Evolutionary conservation across 2,329 filamentous ascomycete species (phyloP).

Genomic region (Dactylella cylindrospora): DNA sequence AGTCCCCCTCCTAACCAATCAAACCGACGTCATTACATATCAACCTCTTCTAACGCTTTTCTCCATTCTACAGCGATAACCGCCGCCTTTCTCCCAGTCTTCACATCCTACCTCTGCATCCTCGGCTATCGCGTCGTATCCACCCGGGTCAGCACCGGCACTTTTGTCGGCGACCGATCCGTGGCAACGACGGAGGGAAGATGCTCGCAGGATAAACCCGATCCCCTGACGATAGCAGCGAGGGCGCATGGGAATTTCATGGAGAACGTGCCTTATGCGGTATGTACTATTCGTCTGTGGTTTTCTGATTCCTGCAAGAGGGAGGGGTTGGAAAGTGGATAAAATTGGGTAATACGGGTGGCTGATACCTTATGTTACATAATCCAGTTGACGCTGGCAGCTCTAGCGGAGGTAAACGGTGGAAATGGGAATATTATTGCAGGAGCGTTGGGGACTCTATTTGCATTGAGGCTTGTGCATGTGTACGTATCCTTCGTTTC

Average conservation of each 20-base stretch:
- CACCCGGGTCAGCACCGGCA: conserved; percentile 16
- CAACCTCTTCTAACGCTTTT: neutral
- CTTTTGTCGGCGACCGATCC: conserved; percentile 22
- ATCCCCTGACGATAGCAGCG: conserved; percentile 16
- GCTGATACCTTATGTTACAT: neutral
- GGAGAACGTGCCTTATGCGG: conserved; percentile 34
- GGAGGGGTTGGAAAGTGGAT: too few relatives aligned
- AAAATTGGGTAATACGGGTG: too few relatives aligned
- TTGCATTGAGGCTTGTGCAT: conserved; percentile 26
- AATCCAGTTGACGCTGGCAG: conserved; percentile 19
- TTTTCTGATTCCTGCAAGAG: neutral
- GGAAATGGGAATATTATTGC: conserved; percentile 11
- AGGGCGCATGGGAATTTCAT: conserved; percentile 31
- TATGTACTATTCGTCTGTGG: neutral
- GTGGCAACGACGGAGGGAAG: conserved; percentile 3
- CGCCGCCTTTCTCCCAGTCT: conserved; percentile 24
- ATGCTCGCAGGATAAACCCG: conserved; percentile 10
- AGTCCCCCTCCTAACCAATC: conserved; percentile 2
- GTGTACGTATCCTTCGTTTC: conserved; percentile 16
- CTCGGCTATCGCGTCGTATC: conserved; percentile 37
- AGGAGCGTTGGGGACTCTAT: conserved; percentile 16
- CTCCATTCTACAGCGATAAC: conserved; percentile 22
- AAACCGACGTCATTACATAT: neutral
- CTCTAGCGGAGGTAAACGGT: conserved; percentile 29
- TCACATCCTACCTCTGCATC: conserved; percentile 24